Percentiles rank a stretch among this genome's conserved stretches.
Evolutionary conservation across 495 filamentous ascomycete genomes (phyloP).

Genomic region (Lineolata rhizophorae): DNA sequence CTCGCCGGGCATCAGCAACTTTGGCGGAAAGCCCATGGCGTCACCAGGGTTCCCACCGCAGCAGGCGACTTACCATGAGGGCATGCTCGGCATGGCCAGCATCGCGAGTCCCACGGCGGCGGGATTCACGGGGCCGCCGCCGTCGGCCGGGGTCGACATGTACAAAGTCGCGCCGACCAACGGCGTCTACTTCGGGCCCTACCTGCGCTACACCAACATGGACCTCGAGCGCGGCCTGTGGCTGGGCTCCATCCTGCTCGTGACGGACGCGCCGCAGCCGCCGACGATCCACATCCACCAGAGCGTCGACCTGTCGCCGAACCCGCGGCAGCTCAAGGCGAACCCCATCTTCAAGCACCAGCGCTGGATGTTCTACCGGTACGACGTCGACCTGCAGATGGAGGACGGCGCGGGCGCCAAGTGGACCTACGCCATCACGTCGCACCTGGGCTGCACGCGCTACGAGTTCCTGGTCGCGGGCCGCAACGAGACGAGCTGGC

Average conservation of each 20-base stretch:
- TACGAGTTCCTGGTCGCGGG: conserved; percentile 97
- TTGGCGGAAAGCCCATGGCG: conserved; percentile 38
- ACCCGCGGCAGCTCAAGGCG: conserved; percentile 72
- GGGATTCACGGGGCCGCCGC: conserved; percentile 68
- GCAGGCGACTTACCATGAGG: conserved; percentile 38
- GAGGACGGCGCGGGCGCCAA: conserved; percentile 58
- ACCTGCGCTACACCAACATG: conserved; percentile 92
- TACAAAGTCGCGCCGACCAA: conserved; percentile 89
- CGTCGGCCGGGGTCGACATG: conserved; percentile 66
- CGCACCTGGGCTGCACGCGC: conserved; percentile 83
- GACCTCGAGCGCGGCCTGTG: conserved; percentile 78
- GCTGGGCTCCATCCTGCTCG: conserved; percentile 63
- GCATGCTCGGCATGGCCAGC: conserved; percentile 50
- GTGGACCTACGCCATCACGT: conserved; percentile 97
- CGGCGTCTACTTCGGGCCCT: conserved; percentile 96
- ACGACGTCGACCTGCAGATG: conserved; percentile 85
- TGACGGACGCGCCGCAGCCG: conserved; percentile 80
- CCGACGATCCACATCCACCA: conserved; percentile 94
- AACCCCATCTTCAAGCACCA: conserved; percentile 74
- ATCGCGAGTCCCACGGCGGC: conserved; percentile 43
- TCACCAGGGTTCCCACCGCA: conserved; percentile 32
- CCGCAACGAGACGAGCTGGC: conserved; percentile 74
- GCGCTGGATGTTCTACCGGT: conserved; percentile 87
- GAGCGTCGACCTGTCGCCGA: conserved; percentile 75
- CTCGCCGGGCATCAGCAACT: conserved; percentile 45